Conservation (phyloP, 2,329 filamentous ascomycete genomes). For the Zymoseptoria passerinii region DNA sequence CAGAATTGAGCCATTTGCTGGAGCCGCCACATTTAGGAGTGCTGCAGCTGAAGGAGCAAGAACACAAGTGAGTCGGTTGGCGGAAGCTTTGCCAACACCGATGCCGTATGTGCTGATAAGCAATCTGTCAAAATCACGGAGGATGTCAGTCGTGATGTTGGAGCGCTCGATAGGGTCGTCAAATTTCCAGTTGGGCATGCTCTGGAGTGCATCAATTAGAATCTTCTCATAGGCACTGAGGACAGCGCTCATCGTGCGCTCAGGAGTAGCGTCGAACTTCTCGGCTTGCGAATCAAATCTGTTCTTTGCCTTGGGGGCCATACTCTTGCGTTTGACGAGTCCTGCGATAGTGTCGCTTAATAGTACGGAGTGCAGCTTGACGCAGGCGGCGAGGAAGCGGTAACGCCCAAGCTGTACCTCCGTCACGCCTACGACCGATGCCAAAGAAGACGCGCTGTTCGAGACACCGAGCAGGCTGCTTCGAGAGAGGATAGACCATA, state of each 20-base stretch:
- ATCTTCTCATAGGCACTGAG: conserved; percentile 65
- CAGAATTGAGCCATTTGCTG: conserved; percentile 12
- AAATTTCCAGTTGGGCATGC: conserved; percentile 79
- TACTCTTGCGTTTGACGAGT: conserved; percentile 56
- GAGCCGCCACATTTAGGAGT: conserved; percentile 61
- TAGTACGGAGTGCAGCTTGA: conserved; percentile 65
- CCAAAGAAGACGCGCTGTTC: conserved; percentile 66
- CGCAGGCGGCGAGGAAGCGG: conserved; percentile 64
- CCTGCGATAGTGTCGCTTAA: conserved; percentile 67
- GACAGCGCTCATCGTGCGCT: conserved; percentile 66
- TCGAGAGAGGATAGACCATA: conserved; percentile 83
- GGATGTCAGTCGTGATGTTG: conserved; percentile 59
- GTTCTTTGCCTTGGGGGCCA: conserved; percentile 29
- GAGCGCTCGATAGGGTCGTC: conserved; percentile 58
- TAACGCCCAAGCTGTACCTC: conserved; percentile 72
- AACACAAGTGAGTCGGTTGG: conserved; percentile 47
- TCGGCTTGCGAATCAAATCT: conserved; percentile 39
- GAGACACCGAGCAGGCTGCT: conserved; percentile 72
- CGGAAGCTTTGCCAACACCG: conserved; percentile 48
- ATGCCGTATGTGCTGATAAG: conserved; percentile 67
- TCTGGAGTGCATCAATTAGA: conserved; percentile 77
- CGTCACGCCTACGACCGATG: conserved; percentile 68
- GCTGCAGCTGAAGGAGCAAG: conserved; percentile 67
- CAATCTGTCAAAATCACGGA: conserved; percentile 62
- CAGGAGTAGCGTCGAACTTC: conserved; percentile 64